A percentile compares a stretch with the other conserved stretches of the same genome.
Conservation (phyloP, 768 basidiomycete species). For the Tricholoma terreum region DNA sequence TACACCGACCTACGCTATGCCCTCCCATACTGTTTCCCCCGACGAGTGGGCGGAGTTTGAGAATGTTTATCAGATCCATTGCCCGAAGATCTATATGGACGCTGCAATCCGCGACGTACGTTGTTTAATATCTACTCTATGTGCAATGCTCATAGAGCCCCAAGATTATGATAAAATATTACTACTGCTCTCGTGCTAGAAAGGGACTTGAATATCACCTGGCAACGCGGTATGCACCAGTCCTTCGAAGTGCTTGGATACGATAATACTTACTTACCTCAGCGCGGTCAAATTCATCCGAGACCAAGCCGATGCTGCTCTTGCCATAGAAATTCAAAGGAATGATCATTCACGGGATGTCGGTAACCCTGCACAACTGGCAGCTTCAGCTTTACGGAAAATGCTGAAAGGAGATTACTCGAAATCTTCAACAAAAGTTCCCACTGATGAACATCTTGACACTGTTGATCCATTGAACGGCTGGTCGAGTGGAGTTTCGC, state of each 20-base stretch:
- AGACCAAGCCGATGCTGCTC: constrained; percentile 65
- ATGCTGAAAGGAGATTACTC: constrained; percentile 55
- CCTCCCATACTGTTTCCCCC: constrained; percentile 62
- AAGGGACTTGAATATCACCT: constrained; percentile 85
- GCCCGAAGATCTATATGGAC: constrained; percentile 76
- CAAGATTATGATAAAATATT: constrained; percentile 86
- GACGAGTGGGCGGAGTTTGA: constrained; percentile 81
- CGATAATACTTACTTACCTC: constrained; percentile 5
- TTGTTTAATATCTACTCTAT: constrained; percentile 6
- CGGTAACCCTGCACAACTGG: constrained; percentile 57
- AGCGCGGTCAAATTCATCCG: constrained; percentile 86
- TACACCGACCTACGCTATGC: constrained; percentile 56
- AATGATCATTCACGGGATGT: constrained; percentile 24
- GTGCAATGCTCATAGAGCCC: constrained; percentile 13
- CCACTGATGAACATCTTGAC: constrained; percentile 28
- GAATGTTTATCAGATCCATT: constrained; percentile 89
- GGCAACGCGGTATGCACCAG: constrained; percentile 64
- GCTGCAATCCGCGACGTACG: constrained; percentile 77
- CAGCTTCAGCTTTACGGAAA: constrained; percentile 62
- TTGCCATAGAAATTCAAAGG: constrained; percentile 25
- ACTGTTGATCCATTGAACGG: constrained; percentile 61
- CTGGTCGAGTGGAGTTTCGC: constrained; percentile 69
- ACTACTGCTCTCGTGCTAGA: constrained; percentile 73
- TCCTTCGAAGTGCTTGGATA: constrained; percentile 6
- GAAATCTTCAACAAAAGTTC: constrained; percentile 43